Base-by-base conservation (phyloP, 2,329 filamentous ascomycete genomes). In the Hymenoscyphus occultus region DNA sequence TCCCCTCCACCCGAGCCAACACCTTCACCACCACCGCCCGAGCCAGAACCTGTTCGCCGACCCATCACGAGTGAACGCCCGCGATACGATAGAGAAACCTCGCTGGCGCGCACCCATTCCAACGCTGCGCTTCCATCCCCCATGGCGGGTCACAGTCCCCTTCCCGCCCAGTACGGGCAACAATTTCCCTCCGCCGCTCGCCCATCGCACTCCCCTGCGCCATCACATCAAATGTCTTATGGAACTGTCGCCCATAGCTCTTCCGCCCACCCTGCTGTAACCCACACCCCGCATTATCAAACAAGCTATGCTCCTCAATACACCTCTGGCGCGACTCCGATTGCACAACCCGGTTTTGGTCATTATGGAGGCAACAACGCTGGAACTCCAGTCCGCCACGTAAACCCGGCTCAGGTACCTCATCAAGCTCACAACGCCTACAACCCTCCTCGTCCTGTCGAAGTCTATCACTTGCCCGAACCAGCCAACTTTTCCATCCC, bases 1-100 rank as follows among this genome's bases (percentile, higher is more conserved):
- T 90, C 88, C 66, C 87, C 87, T 65, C 88, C 88, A 63, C 87
- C 87, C 62, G 87, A 89, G 72, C 86, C 88, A 22, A 90, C 88
- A 39, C 87, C 87, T 61, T 84, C 74, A 59, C 86, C 86, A 32
- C 69, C 86, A 31, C 69, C 70, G 48, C 80, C 81, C 51, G 75
- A 81, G 1, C 80, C 82, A 31, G 79, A 77, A 66, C 75, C 80
- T 39, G 72, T 77, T 61, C 75, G 79, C 62, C 76, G 76, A 56
- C 68, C 72, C 32, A 65, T 70, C 19, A 71, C 68, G 9, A 71
- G 64, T 56, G 71, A 73, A n/a, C 69, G 69, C 51, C 64, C 69
- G 56, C 68, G 69, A 61, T 73, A 71, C 58, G 72, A 73, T 28
- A 54, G 48, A 54, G 48, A 54, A 54, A 19, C 48, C 56, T 70